phyloP scores from a whole-genome alignment of 352 stramenopile genomes.

The Globisporangium irregulare region DNA sequence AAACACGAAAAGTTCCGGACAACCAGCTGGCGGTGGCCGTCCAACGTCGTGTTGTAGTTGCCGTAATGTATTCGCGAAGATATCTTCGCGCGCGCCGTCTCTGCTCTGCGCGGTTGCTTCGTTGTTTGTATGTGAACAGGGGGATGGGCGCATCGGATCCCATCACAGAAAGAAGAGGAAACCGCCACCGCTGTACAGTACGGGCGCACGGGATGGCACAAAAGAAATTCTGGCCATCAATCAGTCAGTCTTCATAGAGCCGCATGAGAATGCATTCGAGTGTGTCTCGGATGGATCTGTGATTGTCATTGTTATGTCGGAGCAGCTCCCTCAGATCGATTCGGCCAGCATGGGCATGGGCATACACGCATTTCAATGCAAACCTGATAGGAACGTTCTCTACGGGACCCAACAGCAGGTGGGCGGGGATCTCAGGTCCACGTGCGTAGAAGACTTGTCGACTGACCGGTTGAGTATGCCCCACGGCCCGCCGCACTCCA shows the following conservation, averaged over 20 bases:
- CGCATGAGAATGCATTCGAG: background rate
- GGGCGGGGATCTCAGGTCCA: background rate
- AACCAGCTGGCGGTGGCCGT: background rate
- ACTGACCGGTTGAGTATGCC: background rate
- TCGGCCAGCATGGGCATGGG: too few relatives aligned
- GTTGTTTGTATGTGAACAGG: background rate
- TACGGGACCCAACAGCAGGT: background rate
- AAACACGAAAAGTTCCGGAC: conserved; percentile 2
- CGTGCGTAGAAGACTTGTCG: background rate
- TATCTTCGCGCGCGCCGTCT: conserved; percentile 8
- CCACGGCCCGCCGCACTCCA: background rate
- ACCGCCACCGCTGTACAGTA: background rate
- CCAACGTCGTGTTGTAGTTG: conserved; percentile 7
- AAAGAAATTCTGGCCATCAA: conserved; percentile 15
- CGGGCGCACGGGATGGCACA: conserved; percentile 7
- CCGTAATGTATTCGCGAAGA: conserved; percentile 1
- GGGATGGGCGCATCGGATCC: background rate
- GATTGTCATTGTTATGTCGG: background rate
- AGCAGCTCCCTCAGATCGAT: background rate
- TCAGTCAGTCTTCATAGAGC: background rate
- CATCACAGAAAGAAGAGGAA: conserved; percentile 4
- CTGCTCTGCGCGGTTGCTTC: background rate
- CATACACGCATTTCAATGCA: too few relatives aligned
- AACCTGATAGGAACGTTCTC: background rate
- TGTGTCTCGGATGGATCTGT: background rate